These are phyloP conservation scores for Pseudogymnoascus sp. DNA, from an alignment of 2,329 filamentous ascomycete species.

Conservation along the genomic window DNA sequence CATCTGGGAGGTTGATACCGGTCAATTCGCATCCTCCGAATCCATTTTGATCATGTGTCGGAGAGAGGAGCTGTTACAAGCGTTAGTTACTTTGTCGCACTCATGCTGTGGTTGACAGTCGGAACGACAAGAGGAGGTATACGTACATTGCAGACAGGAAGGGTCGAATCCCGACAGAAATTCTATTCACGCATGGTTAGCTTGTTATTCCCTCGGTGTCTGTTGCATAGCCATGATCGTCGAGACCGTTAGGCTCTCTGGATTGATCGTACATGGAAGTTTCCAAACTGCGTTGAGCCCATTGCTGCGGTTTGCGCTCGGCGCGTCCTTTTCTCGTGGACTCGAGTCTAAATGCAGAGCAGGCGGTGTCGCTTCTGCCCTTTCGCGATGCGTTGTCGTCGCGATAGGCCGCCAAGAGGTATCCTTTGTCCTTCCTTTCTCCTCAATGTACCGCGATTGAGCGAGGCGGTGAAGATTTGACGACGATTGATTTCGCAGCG, in stretches of 20 bases:
- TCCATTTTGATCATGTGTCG: conserved; percentile 49
- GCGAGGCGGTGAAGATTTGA: background rate
- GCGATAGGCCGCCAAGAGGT: conserved; percentile 5
- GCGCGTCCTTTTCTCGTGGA: background rate
- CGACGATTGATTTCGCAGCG: background rate
- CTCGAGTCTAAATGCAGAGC: conserved; percentile 4
- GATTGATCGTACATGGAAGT: conserved; percentile 42
- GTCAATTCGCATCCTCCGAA: conserved; percentile 63
- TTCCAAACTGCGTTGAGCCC: conserved; percentile 48
- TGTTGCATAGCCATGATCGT: background rate
- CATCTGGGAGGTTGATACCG: conserved; percentile 64
- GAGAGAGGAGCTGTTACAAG: conserved; percentile 51
- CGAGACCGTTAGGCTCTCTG: background rate
- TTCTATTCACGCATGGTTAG: conserved; percentile 40
- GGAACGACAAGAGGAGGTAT: conserved; percentile 9
- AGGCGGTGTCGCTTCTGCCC: conserved; percentile 1
- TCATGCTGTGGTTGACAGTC: background rate
- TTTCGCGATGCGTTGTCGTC: conserved; percentile 7
- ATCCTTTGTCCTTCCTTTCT: background rate
- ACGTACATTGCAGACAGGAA: conserved; percentile 78
- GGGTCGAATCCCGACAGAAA: conserved; percentile 75
- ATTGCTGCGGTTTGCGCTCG: conserved; percentile 23
- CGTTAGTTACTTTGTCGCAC: background rate
- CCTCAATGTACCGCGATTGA: background rate
- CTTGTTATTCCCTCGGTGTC: background rate